Percentiles rank a stretch among this genome's conserved stretches.
Evolutionary conservation across 2,329 filamentous ascomycete genomes (phyloP).

Genomic region (Colletotrichum tropicale): DNA sequence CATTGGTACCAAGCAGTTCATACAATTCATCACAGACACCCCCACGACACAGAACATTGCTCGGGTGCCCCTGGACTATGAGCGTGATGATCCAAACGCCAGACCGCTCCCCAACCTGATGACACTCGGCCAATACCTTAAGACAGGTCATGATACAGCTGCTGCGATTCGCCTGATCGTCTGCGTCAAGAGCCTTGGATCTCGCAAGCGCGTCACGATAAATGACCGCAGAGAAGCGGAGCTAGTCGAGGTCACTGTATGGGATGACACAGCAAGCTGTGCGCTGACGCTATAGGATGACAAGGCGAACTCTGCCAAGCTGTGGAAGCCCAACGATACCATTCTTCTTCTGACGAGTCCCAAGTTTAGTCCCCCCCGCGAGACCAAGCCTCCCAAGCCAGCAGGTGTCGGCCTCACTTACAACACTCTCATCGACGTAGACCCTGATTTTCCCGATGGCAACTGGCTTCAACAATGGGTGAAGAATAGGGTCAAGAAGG

Average conservation of each 20-base stretch:
- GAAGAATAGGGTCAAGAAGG: constrained; percentile 48
- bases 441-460: constrained; percentile 58
- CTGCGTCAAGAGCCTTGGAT: constrained; percentile 62
- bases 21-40: constrained; percentile 56
- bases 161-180: constrained; percentile 56
- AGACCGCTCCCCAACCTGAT: constrained; percentile 51
- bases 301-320: constrained; percentile 45
- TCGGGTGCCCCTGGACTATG: constrained; percentile 50
- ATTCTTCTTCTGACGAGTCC: constrained; percentile 55
- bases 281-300: constrained; percentile 60
- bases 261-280: constrained; percentile 61
- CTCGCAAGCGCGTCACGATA: constrained; percentile 49
- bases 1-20: constrained; percentile 49
- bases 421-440: constrained; percentile 57
- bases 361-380: constrained; percentile 7
- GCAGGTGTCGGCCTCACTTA: constrained; percentile 35
- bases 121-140: constrained; percentile 59
- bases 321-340: constrained; percentile 52
- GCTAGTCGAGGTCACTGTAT: constrained; percentile 55
- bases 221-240: constrained; percentile 25
- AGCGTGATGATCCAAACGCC: constrained; percentile 7
- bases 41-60: constrained; percentile 27
- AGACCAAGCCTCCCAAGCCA: background rate
- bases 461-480: constrained; percentile 57
- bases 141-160: constrained; percentile 55